Evolutionary conservation across 306 rosid species (phyloP).

Genomic region (Medicago truncatula): MtrunA17r5.0-ANR NC_053048.1:50570001-50570500

Average conservation of each 20-base stretch:
- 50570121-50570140: constrained; percentile 24
- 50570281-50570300: constrained; percentile 19
- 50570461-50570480: constrained; percentile 52
- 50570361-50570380: constrained; percentile 65
- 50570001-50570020: not conserved
- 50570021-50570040: constrained; percentile 28
- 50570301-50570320: constrained; percentile 21
- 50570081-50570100: constrained; percentile 1
- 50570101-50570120: not conserved
- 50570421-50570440: constrained; percentile 88
- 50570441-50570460: constrained; percentile 81
- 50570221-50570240: constrained; percentile 74
- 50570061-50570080: constrained; percentile 18
- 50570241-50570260: constrained; percentile 87
- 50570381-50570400: constrained; percentile 69
- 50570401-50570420: constrained; percentile 83
- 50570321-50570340: constrained; percentile 27
- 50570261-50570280: constrained; percentile 50
- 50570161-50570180: constrained; percentile 65
- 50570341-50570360: constrained; percentile 32
- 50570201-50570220: constrained; percentile 73
- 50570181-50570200: constrained; percentile 84
- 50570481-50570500: constrained; percentile 16
- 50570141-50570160: constrained; percentile 69
- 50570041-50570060: constrained; percentile 17